These are phyloP conservation scores for Wilcoxina mikolae DNA, from an alignment of 495 filamentous ascomycete genomes.

Conservation along the genomic window DNA sequence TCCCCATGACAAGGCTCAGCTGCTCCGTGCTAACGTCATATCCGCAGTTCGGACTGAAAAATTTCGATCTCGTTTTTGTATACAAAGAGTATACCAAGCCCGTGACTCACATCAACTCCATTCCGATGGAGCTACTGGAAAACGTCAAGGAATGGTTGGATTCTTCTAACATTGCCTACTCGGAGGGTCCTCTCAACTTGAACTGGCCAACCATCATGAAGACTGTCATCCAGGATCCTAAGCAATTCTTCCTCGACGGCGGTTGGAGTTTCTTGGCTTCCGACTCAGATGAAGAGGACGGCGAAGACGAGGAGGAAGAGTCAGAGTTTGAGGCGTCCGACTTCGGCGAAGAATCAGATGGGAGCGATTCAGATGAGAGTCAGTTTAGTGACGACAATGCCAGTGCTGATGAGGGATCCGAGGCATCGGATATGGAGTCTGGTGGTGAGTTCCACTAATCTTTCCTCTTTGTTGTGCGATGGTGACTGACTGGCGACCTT, in stretches of 20 bases:
- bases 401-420: conserved; percentile 39
- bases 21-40: conserved; percentile 1
- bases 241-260: conserved; percentile 86
- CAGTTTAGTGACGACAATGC: conserved; percentile 67
- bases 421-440: conserved; percentile 26
- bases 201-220: conserved; percentile 99
- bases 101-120: conserved; percentile 91
- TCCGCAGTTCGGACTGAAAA: conserved; percentile 79
- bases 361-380: conserved; percentile 72
- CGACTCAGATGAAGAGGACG: conserved; percentile 75
- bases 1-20: not conserved
- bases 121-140: conserved; percentile 87
- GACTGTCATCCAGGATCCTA: conserved; percentile 83
- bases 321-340: conserved; percentile 81
- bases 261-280: conserved; percentile 87
- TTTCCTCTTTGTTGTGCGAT: conserved; percentile 4
- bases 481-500: not conserved
- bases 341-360: conserved; percentile 62
- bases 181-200: conserved; percentile 89
- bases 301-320: conserved; percentile 69
- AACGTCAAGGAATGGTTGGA: conserved; percentile 97
- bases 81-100: conserved; percentile 87
- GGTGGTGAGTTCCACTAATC: conserved; percentile 26
- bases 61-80: conserved; percentile 95
- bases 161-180: conserved; percentile 81